These are phyloP conservation scores for Phoma herbarum DNA, from an alignment of 2,329 filamentous ascomycete genomes.

Conservation along the genomic window DNA sequence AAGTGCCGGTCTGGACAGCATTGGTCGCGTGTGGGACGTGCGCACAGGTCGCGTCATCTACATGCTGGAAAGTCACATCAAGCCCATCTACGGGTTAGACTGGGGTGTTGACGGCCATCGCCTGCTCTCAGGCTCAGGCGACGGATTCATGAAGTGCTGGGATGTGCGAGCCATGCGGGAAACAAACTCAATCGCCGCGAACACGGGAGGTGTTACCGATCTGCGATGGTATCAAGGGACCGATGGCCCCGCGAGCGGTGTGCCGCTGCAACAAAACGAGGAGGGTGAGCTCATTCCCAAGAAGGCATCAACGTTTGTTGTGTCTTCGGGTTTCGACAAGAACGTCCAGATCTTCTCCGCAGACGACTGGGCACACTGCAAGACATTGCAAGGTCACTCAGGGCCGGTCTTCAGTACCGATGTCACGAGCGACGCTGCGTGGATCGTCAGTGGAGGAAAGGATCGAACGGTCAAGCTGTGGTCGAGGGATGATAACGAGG, in stretches of 20 bases:
- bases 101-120: slow-evolving; percentile 92
- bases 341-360: slow-evolving; percentile 96
- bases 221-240: slow-evolving; percentile 91
- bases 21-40: slow-evolving; percentile 94
- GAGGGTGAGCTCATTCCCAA: slow-evolving; percentile 74
- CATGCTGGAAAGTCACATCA: slow-evolving; percentile 92
- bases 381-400: slow-evolving; percentile 87
- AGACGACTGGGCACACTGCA: slow-evolving; percentile 92
- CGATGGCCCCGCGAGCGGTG: slow-evolving; percentile 74
- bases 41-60: slow-evolving; percentile 92
- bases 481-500: slow-evolving; percentile 72
- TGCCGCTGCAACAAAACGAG: slow-evolving; percentile 67
- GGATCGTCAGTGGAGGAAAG: slow-evolving; percentile 94
- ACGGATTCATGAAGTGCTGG: slow-evolving; percentile 98
- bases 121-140: slow-evolving; percentile 89
- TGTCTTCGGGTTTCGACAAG: slow-evolving; percentile 90
- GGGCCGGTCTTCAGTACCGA: slow-evolving; percentile 92
- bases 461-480: slow-evolving; percentile 96
- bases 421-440: slow-evolving; percentile 82
- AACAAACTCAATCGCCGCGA: slow-evolving; percentile 86
- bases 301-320: slow-evolving; percentile 90
- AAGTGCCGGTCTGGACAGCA: slow-evolving; percentile 92
- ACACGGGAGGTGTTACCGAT: slow-evolving; percentile 90
- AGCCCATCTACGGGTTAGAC: slow-evolving; percentile 90
- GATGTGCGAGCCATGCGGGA: slow-evolving; percentile 89